These are phyloP conservation scores for Hyaloscypha variabilis DNA, from an alignment of 495 filamentous ascomycete genomes.

Conservation along the genomic window DNA sequence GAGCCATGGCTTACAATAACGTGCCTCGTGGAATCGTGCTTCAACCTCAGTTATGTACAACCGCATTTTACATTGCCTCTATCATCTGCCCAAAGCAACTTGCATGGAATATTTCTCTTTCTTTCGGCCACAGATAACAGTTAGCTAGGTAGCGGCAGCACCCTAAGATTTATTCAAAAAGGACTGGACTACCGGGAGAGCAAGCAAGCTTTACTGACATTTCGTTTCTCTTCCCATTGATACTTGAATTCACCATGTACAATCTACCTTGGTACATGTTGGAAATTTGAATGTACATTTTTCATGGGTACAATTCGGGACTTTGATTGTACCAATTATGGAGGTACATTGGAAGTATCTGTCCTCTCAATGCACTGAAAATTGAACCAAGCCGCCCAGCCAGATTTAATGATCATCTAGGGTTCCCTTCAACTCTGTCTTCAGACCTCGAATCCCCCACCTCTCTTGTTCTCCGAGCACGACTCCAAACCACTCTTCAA, in stretches of 20 bases:
- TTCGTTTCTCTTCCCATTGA: not conserved
- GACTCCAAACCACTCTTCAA: not conserved
- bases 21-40: too few species aligned
- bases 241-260: not conserved
- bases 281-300: not conserved
- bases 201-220: not conserved
- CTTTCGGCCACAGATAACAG: too few species aligned
- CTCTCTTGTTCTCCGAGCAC: not conserved
- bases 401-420: slow-evolving; percentile 19
- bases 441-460: not conserved
- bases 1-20: not conserved
- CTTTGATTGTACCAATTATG: not conserved
- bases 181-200: not conserved
- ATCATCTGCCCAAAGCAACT: too few species aligned
- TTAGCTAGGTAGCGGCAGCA: too few species aligned
- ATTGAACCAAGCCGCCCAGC: not conserved
- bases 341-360: not conserved
- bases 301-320: not conserved
- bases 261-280: not conserved
- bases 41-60: too few species aligned
- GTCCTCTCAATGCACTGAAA: not conserved
- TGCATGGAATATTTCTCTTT: too few species aligned
- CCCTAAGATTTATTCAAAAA: too few species aligned
- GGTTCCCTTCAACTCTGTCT: slow-evolving; percentile 22
- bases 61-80: too few species aligned